Base-by-base conservation (phyloP, 139 green algal species). In the Ulvella scutata region DNA sequence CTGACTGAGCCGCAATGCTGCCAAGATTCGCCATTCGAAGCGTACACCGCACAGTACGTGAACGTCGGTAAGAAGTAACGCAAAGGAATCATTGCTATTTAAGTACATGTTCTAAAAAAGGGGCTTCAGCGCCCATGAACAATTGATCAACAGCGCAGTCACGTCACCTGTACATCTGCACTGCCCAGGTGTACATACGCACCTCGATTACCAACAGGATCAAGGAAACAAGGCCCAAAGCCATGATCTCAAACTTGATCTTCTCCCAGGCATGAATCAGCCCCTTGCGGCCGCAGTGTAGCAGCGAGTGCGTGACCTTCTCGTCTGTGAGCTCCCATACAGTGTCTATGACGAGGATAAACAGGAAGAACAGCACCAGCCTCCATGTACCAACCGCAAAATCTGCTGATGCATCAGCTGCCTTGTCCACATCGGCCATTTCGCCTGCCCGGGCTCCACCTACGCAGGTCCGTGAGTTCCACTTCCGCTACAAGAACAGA, bases 221-320 rank as follows among this genome's bases (percentile, higher is more conserved):
- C 9, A 84, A 61, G 23, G 80, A 84, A 3, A 84, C 74, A 4
- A 84, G 61, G 4, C 80, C 80, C 3, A 84, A 74, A 10, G 79
- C 74, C 1, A 82, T 75, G 4, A 84, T 43, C 77, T 84, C 80
- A 0, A 62, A 37, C 62, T 84, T 39, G 38, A 79, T 28, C 29
- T 72, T 20, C 29, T 75, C 40, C 26, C 79, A 28, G 6, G 73
- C 61, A 26, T 78, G 67, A 3, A 72, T 72, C 75, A 83, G 72
- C 9, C 67, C 79, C 1, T 59, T 60, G 28, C 76, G 76, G 21
- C 38, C 34, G 4, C 21, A 23, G n/a, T n/a, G 7, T 4, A n/a
- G 61, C 35, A 83, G 62, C 2, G 51, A 61, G 34, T 67, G 38
- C 29, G 78, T 51, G 34, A 78, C 72, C 26, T 38, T 61, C 26